Base-by-base conservation (phyloP, 305 asterid genomes). In the Ilex paraguariensis region DNA sequence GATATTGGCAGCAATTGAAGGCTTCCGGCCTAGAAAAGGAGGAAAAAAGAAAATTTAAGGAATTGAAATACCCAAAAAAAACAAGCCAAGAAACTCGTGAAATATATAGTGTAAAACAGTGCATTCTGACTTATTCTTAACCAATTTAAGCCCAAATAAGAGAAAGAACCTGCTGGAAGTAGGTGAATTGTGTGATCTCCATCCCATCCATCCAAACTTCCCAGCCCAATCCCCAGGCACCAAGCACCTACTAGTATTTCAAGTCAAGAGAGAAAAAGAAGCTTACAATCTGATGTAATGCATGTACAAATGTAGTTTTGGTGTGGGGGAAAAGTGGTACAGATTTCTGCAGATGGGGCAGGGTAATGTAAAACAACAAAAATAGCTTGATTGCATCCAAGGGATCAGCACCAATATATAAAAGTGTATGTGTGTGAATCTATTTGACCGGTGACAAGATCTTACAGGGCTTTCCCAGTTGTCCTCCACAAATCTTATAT, bases 181-280 rank as follows among this genome's bases (percentile, higher is more conserved):
- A 92, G 73, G 98, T 92, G 84, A 92, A 92, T 64, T 92, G 98
- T 55, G 98, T 92, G 63, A 92, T 89, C 88, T 92, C 98, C 98
- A 92, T 92, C 67, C 98, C 98, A 69, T 92, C 98, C 97, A 92
- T 89, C 98, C 98, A 92, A 60, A 92, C 75, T 80, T 92, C 98
- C 98, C 98, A 92, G 72, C 98, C 98, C 84, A 92, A 75, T 66
- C 98, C 98, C 97, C 98, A 92, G 57, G 98, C 98, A 71, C 98
- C 98, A 77, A 92, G 87, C 70, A 92, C 98, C 98, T 92, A 72
- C 66, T 61, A 72, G 75, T 64, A 70, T 70, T 54, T 44, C 54
- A 77, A 72, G 40, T 45, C 66, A 73, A 66, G 48, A 46, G 61
- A 63, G 44, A 5, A 52, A 7, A 52, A 49, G 6, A 12, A 45